These are phyloP conservation scores for Lachnellula willkommii DNA, from an alignment of 2,329 filamentous ascomycete species.

Conservation along the genomic window DNA sequence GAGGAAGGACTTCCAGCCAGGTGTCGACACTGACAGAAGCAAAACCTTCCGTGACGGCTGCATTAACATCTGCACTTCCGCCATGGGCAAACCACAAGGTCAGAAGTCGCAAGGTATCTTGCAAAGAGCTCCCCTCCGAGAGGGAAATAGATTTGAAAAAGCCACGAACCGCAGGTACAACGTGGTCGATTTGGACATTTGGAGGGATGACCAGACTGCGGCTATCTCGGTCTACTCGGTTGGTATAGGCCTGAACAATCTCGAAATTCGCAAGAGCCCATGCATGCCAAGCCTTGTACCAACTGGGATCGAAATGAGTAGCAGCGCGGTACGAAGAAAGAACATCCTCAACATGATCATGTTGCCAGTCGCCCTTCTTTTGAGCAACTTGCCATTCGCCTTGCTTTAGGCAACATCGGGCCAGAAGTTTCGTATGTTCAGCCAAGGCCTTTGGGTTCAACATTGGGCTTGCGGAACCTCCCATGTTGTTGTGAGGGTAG, in stretches of 20 bases:
- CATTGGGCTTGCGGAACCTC: conserved; percentile 36
- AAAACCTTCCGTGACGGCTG: conserved; percentile 84
- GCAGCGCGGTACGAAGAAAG: conserved; percentile 86
- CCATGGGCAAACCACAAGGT: conserved; percentile 97
- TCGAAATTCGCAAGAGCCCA: conserved; percentile 99
- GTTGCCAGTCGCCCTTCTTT: conserved; percentile 83
- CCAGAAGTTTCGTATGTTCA: conserved; percentile 67
- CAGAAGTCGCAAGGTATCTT: conserved; percentile 87
- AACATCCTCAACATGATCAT: conserved; percentile 80
- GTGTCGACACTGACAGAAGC: conserved; percentile 91
- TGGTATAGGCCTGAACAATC: conserved; percentile 74
- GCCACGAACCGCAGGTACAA: conserved; percentile 88
- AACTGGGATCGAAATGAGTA: conserved; percentile 87
- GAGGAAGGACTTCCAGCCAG: conserved; percentile 97
- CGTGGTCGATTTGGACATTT: conserved; percentile 72
- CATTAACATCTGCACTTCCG: conserved; percentile 79
- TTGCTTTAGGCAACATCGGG: conserved; percentile 92
- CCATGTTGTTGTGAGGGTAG: conserved; percentile 32
- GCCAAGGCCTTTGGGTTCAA: conserved; percentile 41
- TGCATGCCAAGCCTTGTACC: conserved; percentile 99
- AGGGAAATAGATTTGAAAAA: conserved; percentile 98
- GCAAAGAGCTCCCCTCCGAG: conserved; percentile 84
- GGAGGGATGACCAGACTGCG: conserved; percentile 46
- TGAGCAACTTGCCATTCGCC: conserved; percentile 91
- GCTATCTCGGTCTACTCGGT: conserved; percentile 20